A percentile compares a stretch with the other conserved stretches of the same genome.
Evolutionary conservation across 2,329 filamentous ascomycete species (phyloP).

Genomic region (Aspergillus oerlinghausenensis): DNA sequence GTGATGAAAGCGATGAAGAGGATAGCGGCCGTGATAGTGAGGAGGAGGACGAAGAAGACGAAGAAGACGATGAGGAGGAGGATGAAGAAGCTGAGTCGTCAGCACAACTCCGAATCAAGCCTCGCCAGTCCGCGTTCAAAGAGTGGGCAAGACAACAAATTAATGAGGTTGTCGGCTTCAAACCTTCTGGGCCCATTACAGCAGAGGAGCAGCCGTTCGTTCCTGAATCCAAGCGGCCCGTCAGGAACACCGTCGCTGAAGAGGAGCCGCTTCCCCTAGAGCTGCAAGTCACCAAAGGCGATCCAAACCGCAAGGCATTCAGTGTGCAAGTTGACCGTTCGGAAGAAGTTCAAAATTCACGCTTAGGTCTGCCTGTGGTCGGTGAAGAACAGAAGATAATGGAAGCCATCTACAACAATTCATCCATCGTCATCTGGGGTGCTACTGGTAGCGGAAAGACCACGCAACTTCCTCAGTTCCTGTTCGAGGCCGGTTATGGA

Average conservation of each 20-base stretch:
- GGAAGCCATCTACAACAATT: conserved; percentile 92
- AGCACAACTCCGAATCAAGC: conserved; percentile 20
- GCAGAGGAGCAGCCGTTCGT: conserved; percentile 30
- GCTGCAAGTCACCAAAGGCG: conserved; percentile 35
- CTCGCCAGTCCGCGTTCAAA: conserved; percentile 71
- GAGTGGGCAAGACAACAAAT: conserved; percentile 84
- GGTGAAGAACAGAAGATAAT: conserved; percentile 96
- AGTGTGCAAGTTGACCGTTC: conserved; percentile 67
- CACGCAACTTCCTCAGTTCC: conserved; percentile 92
- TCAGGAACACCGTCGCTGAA: conserved; percentile 33
- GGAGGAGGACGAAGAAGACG: conserved; percentile 14
- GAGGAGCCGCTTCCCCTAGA: conserved; percentile 39
- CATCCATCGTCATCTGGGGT: conserved; percentile 86
- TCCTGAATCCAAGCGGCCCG: conserved; percentile 24
- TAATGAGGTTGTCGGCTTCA: conserved; percentile 74
- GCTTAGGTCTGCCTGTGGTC: conserved; percentile 80
- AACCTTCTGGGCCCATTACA: conserved; percentile 41
- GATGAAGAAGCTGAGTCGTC: conserved; percentile 17
- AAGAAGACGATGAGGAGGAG: conserved; percentile 27
- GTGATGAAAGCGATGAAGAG: conserved; percentile 28
- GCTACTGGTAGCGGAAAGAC: conserved; percentile 97
- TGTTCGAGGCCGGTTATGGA: conserved; percentile 91
- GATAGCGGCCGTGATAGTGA: conserved; percentile 26
- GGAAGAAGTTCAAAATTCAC: conserved; percentile 69
- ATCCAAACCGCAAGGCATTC: conserved; percentile 64